Evolutionary conservation across 106 monocot species (phyloP).

Genomic region (Xerophyta viscosa): DNA sequence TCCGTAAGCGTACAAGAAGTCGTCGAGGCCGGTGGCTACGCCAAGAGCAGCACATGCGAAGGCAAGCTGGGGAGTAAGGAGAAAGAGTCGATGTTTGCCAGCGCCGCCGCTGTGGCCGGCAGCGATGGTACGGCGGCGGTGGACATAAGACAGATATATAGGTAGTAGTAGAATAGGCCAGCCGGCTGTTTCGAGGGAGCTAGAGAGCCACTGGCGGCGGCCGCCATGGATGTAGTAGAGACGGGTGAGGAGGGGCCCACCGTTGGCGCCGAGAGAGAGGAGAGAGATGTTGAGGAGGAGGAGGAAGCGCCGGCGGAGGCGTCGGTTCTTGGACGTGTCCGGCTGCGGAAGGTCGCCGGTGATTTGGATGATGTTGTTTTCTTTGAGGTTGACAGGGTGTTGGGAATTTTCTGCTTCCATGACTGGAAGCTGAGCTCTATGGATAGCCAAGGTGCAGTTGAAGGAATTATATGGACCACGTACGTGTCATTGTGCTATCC

Average conservation of each 20-base stretch:
- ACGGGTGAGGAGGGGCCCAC: slow-evolving; percentile 8
- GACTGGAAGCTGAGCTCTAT: no score
- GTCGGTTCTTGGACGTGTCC: no score
- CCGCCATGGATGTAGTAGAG: slow-evolving; percentile 16
- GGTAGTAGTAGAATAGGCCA: not conserved
- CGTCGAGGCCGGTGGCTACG: slow-evolving; percentile 2
- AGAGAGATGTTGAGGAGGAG: not conserved
- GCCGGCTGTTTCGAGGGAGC: not conserved
- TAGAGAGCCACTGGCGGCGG: slow-evolving; percentile 6
- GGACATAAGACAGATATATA: not conserved
- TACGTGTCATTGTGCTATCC: no score
- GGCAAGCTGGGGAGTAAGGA: not conserved
- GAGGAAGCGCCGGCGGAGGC: not conserved
- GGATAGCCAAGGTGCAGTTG: no score
- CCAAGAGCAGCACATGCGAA: not conserved
- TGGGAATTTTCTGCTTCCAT: no score
- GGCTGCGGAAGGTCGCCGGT: no score
- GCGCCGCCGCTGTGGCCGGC: not conserved
- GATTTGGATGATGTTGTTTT: no score
- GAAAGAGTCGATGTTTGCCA: no score
- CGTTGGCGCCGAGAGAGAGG: slow-evolving; percentile 3
- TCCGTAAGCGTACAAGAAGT: slow-evolving; percentile 7
- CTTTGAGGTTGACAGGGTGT: no score
- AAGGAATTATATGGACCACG: no score
- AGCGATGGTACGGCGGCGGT: not conserved